These are phyloP conservation scores for Colletotrichum costaricense DNA, from an alignment of 2,329 filamentous ascomycete genomes.

Conservation along the genomic window DNA sequence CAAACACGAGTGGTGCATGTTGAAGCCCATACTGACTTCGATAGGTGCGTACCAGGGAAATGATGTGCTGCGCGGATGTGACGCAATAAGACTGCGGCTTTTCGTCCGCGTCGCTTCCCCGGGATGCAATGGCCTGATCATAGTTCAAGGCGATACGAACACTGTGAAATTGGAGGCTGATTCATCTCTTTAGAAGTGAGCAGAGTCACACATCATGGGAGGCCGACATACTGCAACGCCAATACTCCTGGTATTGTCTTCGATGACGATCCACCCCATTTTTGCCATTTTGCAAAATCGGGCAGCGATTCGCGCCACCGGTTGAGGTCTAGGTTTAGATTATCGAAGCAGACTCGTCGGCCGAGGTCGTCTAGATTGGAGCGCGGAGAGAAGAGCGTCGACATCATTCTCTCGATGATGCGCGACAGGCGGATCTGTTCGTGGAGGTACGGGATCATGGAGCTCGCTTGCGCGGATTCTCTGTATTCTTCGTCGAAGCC, in stretches of 20 bases:
- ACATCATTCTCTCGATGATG: constrained; percentile 39
- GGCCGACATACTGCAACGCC: constrained; percentile 38
- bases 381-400: constrained; percentile 28
- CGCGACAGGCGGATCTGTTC: constrained; percentile 38
- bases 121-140: constrained; percentile 31
- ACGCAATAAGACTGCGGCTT: constrained; percentile 33
- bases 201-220: background rate
- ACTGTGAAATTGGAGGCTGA: constrained; percentile 38
- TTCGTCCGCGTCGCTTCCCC: background rate
- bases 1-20: constrained; percentile 39
- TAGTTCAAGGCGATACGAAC: constrained; percentile 41
- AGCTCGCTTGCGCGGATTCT: background rate
- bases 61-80: constrained; percentile 39
- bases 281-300: constrained; percentile 37
- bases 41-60: constrained; percentile 37
- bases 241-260: constrained; percentile 31
- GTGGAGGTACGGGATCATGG: constrained; percentile 37
- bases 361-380: constrained; percentile 9
- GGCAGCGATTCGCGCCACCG: constrained; percentile 37
- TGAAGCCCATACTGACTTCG: constrained; percentile 38
- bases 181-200: too few species aligned
- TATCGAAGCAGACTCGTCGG: constrained; percentile 27
- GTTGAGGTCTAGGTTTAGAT: constrained; percentile 38
- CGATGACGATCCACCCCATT: constrained; percentile 36
- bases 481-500: constrained; percentile 36